phyloP scores from a whole-genome alignment of 1,139 yeast species.

The Pichia sp. region DNA sequence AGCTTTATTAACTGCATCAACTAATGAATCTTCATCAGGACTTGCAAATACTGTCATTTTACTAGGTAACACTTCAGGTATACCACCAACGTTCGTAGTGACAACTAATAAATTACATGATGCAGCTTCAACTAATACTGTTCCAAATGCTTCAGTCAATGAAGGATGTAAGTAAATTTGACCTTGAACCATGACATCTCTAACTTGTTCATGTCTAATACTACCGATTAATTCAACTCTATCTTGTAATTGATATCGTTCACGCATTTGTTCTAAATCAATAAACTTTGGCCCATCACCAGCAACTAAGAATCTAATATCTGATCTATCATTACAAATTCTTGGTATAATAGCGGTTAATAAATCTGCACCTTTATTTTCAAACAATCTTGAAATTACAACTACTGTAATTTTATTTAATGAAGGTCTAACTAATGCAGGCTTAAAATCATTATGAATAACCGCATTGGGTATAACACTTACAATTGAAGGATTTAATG shows the following conservation, averaged over 20 bases:
- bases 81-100: slow-evolving; percentile 95
- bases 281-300: slow-evolving; percentile 97
- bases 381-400: slow-evolving; percentile 83
- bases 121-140: slow-evolving; percentile 96
- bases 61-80: slow-evolving; percentile 90
- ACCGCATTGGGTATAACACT: slow-evolving; percentile 97
- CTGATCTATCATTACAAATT: slow-evolving; percentile 58
- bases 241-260: slow-evolving; percentile 77
- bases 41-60: slow-evolving; percentile 92
- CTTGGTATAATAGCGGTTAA: slow-evolving; percentile 81
- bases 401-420: slow-evolving; percentile 63
- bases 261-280: slow-evolving; percentile 94
- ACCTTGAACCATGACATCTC: slow-evolving; percentile 90
- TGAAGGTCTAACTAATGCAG: slow-evolving; percentile 34
- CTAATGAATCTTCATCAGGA: slow-evolving; percentile 78
- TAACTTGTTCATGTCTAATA: slow-evolving; percentile 84
- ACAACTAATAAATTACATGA: slow-evolving; percentile 93
- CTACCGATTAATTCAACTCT: slow-evolving; percentile 83
- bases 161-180: slow-evolving; percentile 93
- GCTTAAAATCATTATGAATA: slow-evolving; percentile 72
- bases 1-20: slow-evolving; percentile 62
- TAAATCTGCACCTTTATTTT: slow-evolving; percentile 95
- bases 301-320: slow-evolving; percentile 77
- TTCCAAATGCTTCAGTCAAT: slow-evolving; percentile 95
- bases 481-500: slow-evolving; percentile 68